phyloP scores from a whole-genome alignment of 2,329 filamentous ascomycete genomes.

The Plenodomus biglobosus region DNA sequence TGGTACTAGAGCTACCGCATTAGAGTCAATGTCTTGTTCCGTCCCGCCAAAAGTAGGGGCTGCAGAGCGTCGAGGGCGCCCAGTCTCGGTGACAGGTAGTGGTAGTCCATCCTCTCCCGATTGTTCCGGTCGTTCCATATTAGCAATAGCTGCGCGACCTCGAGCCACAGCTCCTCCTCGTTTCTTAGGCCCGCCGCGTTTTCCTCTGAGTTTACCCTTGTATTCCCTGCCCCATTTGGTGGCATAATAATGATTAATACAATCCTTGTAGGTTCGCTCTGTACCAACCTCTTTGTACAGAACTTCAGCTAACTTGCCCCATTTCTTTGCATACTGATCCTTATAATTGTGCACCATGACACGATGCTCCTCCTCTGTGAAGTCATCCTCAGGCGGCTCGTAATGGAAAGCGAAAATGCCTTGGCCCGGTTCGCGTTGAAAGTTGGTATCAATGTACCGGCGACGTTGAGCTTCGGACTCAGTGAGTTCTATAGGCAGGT shows the following conservation, averaged over 20 bases:
- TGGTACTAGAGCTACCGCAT: constrained; percentile 31
- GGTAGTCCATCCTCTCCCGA: constrained; percentile 44
- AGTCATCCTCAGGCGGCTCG: constrained; percentile 72
- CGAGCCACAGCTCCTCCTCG: constrained; percentile 46
- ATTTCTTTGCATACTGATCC: constrained; percentile 73
- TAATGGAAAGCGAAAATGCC: constrained; percentile 72
- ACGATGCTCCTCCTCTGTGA: constrained; percentile 68
- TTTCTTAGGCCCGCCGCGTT: constrained; percentile 28
- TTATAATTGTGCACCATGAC: constrained; percentile 74
- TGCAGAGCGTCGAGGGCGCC: constrained; percentile 54
- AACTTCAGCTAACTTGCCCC: constrained; percentile 72
- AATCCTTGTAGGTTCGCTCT: constrained; percentile 72
- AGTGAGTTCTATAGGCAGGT: constrained; percentile 69
- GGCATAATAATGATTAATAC: constrained; percentile 84
- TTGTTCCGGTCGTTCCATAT: constrained; percentile 44
- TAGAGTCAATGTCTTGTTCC: constrained; percentile 62
- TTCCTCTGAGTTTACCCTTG: constrained; percentile 66
- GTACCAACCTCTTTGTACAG: constrained; percentile 53
- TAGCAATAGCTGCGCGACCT: constrained; percentile 62
- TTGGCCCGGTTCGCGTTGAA: constrained; percentile 64
- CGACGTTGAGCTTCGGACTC: constrained; percentile 60
- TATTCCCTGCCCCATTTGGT: constrained; percentile 75
- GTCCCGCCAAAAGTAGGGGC: constrained; percentile 73
- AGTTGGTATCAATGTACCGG: constrained; percentile 66
- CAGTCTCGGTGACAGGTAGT: constrained; percentile 50